These are phyloP conservation scores for Ogataea haglerorum DNA, from an alignment of 805 yeast species.

Conservation along the genomic window DNA sequence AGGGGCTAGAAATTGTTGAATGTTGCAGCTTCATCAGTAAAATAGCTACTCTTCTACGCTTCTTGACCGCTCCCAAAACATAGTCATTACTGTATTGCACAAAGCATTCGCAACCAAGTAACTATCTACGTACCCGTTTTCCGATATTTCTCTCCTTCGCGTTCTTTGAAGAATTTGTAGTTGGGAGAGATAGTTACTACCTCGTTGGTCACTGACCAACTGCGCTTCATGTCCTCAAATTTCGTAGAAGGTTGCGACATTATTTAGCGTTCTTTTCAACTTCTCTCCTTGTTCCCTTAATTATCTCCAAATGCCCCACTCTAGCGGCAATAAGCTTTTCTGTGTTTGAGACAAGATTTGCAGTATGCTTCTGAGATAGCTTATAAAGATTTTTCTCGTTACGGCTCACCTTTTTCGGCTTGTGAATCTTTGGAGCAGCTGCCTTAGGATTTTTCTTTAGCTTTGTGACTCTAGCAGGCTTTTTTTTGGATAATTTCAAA, in stretches of 20 bases:
- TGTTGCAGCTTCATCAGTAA: no score
- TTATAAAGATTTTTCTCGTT: slow-evolving; percentile 46
- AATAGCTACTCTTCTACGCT: no score
- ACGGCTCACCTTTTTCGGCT: slow-evolving; percentile 58
- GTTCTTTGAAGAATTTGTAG: slow-evolving; percentile 16
- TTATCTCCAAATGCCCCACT: slow-evolving; percentile 89
- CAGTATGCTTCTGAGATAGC: slow-evolving; percentile 54
- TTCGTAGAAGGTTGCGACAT: slow-evolving; percentile 1
- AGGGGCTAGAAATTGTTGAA: no score
- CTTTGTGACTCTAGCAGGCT: slow-evolving; percentile 56
- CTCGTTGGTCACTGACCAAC: slow-evolving; percentile 26
- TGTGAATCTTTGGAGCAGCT: slow-evolving; percentile 71
- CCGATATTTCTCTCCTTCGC: neutral
- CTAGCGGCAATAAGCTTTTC: slow-evolving; percentile 84
- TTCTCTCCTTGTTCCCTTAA: slow-evolving; percentile 87
- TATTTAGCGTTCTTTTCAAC: slow-evolving; percentile 59
- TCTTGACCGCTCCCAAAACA: no score
- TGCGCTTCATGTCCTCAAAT: slow-evolving; percentile 2
- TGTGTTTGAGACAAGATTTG: slow-evolving; percentile 57
- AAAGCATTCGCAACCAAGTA: no score
- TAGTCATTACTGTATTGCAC: no score
- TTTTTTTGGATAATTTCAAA: slow-evolving; percentile 49
- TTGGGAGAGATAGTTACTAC: slow-evolving; percentile 19
- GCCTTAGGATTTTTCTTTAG: slow-evolving; percentile 60
- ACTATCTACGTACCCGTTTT: no score